Evolutionary conservation across 1,284 basidiomycete genomes (phyloP).

Genomic region (Boletus mariae): DNA sequence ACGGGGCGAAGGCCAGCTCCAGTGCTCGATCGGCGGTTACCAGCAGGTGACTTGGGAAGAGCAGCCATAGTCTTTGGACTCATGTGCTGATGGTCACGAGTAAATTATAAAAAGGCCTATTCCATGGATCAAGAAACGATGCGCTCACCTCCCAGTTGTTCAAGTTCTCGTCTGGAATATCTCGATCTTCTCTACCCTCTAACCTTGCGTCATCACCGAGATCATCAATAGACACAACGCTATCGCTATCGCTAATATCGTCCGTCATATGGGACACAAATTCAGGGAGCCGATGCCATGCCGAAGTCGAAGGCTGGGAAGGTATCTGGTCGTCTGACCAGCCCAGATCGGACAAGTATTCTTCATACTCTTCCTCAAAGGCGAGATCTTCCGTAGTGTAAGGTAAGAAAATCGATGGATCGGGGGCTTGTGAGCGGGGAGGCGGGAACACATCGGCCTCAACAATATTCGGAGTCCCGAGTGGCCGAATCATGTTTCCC

Average conservation of each 20-base stretch:
- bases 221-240: conserved; percentile 84
- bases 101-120: background rate
- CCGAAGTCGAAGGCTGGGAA: conserved; percentile 50
- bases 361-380: conserved; percentile 86
- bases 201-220: conserved; percentile 71
- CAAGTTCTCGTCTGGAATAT: conserved; percentile 70
- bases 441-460: conserved; percentile 83
- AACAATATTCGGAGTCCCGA: conserved; percentile 71
- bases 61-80: conserved; percentile 90
- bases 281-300: conserved; percentile 72
- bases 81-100: conserved; percentile 64
- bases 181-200: conserved; percentile 59
- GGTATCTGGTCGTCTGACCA: conserved; percentile 57
- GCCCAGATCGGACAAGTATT: conserved; percentile 78
- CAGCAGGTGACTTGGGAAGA: conserved; percentile 82
- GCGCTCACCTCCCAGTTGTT: conserved; percentile 89
- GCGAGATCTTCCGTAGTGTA: conserved; percentile 83
- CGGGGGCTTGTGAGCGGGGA: conserved; percentile 74
- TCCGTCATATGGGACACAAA: conserved; percentile 72
- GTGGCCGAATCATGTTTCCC: conserved; percentile 65
- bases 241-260: conserved; percentile 86
- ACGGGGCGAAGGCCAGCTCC: conserved; percentile 80
- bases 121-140: background rate
- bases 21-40: conserved; percentile 72
- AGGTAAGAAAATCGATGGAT: conserved; percentile 80